These are phyloP conservation scores for Ammopiptanthus mongolicus DNA, from an alignment of 306 rosid genomes.

Conservation along the genomic window DNA sequence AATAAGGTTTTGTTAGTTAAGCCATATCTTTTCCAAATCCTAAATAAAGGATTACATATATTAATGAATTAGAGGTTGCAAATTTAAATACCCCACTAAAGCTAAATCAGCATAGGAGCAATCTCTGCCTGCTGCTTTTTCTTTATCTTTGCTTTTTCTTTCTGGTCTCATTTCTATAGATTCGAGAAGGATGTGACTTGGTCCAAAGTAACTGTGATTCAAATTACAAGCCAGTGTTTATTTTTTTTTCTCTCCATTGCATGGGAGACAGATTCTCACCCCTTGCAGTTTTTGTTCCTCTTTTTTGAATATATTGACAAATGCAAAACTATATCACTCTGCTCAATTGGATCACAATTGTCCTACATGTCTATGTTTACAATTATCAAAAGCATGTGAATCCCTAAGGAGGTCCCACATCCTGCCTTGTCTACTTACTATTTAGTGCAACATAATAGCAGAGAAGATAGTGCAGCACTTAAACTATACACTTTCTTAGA, in stretches of 20 bases:
- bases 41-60: conserved; percentile 1
- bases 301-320: conserved; percentile 32
- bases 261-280: conserved; percentile 68
- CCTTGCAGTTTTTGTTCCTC: conserved; percentile 51
- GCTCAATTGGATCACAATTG: conserved; percentile 32
- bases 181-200: conserved; percentile 65
- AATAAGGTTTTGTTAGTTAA: conserved; percentile 12
- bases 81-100: conserved; percentile 26
- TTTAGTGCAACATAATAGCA: conserved; percentile 2
- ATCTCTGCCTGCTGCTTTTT: conserved; percentile 46
- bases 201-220: conserved; percentile 64
- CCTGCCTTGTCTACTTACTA: conserved; percentile 9
- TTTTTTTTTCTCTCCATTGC: conserved; percentile 20
- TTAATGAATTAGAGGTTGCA: conserved; percentile 5
- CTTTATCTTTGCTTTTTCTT: conserved; percentile 56
- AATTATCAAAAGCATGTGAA: conserved; percentile 6
- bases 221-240: conserved; percentile 37
- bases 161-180: conserved; percentile 53
- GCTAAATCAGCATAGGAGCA: conserved; percentile 46
- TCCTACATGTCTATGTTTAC: conserved; percentile 16
- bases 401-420: conserved; percentile 18
- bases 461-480: not conserved
- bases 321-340: conserved; percentile 26
- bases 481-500: not conserved
- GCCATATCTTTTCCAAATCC: conserved; percentile 17